phyloP scores from a whole-genome alignment of 108 stramenopile genomes.

The Nitzschia inconspicua region DNA sequence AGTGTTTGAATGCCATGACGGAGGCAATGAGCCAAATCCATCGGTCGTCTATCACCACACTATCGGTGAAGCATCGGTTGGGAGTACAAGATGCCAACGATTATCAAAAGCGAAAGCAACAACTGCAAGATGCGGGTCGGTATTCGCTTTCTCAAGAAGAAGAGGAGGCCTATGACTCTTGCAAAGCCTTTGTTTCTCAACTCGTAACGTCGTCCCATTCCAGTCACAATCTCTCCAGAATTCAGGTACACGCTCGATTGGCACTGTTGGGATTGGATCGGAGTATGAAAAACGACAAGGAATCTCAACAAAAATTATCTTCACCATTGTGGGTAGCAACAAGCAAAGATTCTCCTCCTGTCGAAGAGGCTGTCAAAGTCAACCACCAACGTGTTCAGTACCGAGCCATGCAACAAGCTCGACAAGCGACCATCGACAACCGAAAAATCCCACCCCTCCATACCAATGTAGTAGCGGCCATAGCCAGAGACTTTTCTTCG shows the following conservation, averaged over 20 bases:
- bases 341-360: not conserved
- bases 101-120: too few relatives aligned
- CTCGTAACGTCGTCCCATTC: not conserved
- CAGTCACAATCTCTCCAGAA: constrained; percentile 1
- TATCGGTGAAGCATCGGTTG: constrained; percentile 47
- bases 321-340: not conserved
- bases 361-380: constrained; percentile 9
- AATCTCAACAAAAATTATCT: not conserved
- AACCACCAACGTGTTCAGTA: constrained; percentile 43
- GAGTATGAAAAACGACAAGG: not conserved
- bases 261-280: constrained; percentile 31
- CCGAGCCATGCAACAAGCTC: constrained; percentile 16
- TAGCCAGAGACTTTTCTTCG: constrained; percentile 29
- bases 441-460: constrained; percentile 38
- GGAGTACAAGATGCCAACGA: constrained; percentile 30
- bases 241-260: constrained; percentile 36
- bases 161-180: constrained; percentile 21
- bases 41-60: not conserved
- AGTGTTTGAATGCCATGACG: constrained; percentile 22
- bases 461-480: constrained; percentile 9
- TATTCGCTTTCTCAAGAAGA: constrained; percentile 26
- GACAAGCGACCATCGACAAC: constrained; percentile 35
- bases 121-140: too few relatives aligned
- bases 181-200: constrained; percentile 23
- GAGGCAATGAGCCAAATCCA: not conserved